Conservation (phyloP, 2,329 filamentous ascomycete species). For the Tolypocladium nubicola region DNA sequence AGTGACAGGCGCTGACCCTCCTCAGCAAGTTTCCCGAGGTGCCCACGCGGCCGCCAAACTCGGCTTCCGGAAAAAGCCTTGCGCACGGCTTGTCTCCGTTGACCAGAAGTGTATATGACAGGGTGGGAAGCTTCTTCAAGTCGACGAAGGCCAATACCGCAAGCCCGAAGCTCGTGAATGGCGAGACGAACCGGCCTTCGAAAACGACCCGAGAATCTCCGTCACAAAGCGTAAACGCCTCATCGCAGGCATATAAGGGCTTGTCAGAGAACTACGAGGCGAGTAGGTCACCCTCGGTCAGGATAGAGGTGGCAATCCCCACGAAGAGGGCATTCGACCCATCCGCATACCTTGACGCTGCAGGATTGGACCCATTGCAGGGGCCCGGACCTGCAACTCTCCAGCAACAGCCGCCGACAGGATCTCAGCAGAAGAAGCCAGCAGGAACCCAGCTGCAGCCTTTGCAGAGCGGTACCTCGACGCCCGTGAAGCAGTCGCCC, state of each 20-base stretch:
- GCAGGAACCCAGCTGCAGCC: slow-evolving; percentile 1
- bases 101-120: slow-evolving; percentile 27
- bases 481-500: slow-evolving; percentile 2
- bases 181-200: slow-evolving; percentile 13
- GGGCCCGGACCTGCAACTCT: slow-evolving; percentile 1
- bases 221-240: slow-evolving; percentile 7
- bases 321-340: slow-evolving; percentile 29
- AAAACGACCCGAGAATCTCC: slow-evolving; percentile 11
- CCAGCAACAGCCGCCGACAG: slow-evolving; percentile 7
- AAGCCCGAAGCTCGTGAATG: slow-evolving; percentile 25
- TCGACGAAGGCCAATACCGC: slow-evolving; percentile 21
- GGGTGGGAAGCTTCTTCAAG: slow-evolving; percentile 28
- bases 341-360: slow-evolving; percentile 23
- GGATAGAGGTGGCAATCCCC: slow-evolving; percentile 37
- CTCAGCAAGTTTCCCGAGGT: slow-evolving; percentile 40
- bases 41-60: slow-evolving; percentile 12
- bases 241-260: slow-evolving; percentile 5
- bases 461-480: slow-evolving; percentile 5
- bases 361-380: slow-evolving; percentile 10
- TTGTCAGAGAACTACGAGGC: slow-evolving; percentile 15
- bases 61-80: slow-evolving; percentile 16
- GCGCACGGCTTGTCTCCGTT: slow-evolving; percentile 38
- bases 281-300: slow-evolving; percentile 23
- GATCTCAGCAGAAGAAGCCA: background rate
- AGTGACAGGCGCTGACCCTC: slow-evolving; percentile 13